Evolutionary conservation across 345 rosid species (phyloP), one percentile per base, ranked within the genome.

Genomic region (Schrenkiella parvula): DNA sequence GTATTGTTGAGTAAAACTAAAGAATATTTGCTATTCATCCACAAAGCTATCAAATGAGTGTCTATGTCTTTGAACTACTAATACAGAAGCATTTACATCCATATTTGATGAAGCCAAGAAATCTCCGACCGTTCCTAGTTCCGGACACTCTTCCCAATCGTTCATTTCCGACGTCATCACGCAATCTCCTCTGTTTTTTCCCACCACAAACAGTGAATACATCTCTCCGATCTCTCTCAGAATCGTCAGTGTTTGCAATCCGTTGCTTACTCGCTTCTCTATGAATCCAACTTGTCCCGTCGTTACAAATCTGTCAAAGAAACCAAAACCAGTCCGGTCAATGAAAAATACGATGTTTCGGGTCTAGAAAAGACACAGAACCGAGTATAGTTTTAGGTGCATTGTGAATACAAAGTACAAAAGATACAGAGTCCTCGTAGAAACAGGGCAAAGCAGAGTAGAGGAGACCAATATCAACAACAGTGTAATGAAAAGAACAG

Each of bases 61-160:
- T 39, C 81, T 79, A 53, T 90, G 87, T 68, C 83, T 92, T 67
- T 89, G 95, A 70, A 91, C 84, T 38, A 89, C 86, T 67, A 93
- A 85, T 41, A 93, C 75, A 7, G 93, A 91, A 72, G 89, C 66
- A 38, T 60, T 77, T 28, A 82, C 77, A 62, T 82, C 79, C 58
- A 88, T 68, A 46, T 88, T 84, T 2, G 84, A 53, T 4, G 89
- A 88, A 75, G 93, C 89, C 35, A 87, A 68, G 32, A 90, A 72
- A 74, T 93, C 96, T 13, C 95, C 95, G 6, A 87, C 84, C 0
- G 58, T 58, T 5, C 93, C 95, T 0, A 89, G 79, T 73, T 93
- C 95, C 0, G 93, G 95, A 69, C 93, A 91, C 78, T 93, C 96
- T 52, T 93, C 98, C 98, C 98, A 91, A 56, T 93, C 91, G 58